A percentile compares a stretch with the other conserved stretches of the same genome.
phyloP scores from a whole-genome alignment of 1,284 basidiomycete genomes.

The Leucoagaricus sp. region DNA sequence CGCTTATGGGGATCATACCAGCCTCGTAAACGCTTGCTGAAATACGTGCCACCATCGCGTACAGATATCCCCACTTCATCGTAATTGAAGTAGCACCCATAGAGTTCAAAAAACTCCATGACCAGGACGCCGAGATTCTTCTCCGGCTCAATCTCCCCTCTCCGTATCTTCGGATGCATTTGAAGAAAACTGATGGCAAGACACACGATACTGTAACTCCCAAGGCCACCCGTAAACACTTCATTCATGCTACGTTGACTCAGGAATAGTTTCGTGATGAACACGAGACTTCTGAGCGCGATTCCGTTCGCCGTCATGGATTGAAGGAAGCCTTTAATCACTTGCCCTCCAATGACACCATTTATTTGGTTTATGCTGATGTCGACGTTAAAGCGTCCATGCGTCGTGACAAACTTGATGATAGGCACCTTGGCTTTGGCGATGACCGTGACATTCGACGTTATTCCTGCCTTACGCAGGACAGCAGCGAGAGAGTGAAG shows the following conservation, averaged over 20 bases:
- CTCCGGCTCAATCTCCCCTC: conserved; percentile 84
- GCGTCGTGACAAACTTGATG: conserved; percentile 85
- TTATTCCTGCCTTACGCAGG: conserved; percentile 62
- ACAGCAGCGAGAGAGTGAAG: conserved; percentile 66
- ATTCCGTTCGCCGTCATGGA: conserved; percentile 53
- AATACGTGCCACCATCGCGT: conserved; percentile 84
- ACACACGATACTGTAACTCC: conserved; percentile 94
- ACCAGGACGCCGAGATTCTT: conserved; percentile 90
- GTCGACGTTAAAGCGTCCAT: conserved; percentile 83
- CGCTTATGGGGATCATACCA: conserved; percentile 71
- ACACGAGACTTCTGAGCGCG: conserved; percentile 78
- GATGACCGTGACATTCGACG: conserved; percentile 78
- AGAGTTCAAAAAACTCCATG: conserved; percentile 96
- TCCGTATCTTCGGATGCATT: conserved; percentile 93
- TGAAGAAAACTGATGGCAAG: conserved; percentile 93
- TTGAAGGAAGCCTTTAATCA: conserved; percentile 81
- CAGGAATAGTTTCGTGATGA: conserved; percentile 91
- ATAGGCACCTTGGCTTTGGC: conserved; percentile 92
- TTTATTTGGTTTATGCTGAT: conserved; percentile 90
- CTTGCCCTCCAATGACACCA: conserved; percentile 79
- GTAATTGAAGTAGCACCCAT: conserved; percentile 92
- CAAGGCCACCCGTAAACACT: conserved; percentile 93
- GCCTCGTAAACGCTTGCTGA: conserved; percentile 75
- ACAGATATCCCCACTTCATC: conserved; percentile 90
- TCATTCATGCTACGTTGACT: conserved; percentile 94